A percentile compares a stretch with the other conserved stretches of the same genome.
Conservation (phyloP, 2,329 filamentous ascomycete genomes). For the Aquanectria penicillioides region DNA sequence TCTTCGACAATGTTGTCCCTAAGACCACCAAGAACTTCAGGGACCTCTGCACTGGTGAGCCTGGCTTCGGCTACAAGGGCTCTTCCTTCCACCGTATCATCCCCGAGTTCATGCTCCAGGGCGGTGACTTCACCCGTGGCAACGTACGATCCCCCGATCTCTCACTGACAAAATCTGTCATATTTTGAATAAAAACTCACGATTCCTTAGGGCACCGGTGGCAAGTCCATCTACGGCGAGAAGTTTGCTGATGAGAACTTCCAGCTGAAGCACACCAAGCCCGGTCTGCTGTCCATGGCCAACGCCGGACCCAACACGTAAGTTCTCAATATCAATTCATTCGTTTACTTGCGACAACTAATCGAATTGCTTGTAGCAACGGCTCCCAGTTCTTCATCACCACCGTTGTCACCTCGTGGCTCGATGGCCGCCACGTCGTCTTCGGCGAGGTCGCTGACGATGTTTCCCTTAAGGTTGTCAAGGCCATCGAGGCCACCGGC, state of each 20-base stretch:
- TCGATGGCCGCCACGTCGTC: slow-evolving; percentile 85
- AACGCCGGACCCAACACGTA: slow-evolving; percentile 95
- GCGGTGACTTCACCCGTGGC: slow-evolving; percentile 92
- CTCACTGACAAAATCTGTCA: neutral
- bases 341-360: neutral
- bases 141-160: slow-evolving; percentile 71
- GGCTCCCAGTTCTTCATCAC: slow-evolving; percentile 99
- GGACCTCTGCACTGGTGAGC: slow-evolving; percentile 81
- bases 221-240: slow-evolving; percentile 94
- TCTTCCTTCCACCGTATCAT: slow-evolving; percentile 95
- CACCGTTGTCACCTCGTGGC: slow-evolving; percentile 88
- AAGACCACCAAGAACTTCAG: slow-evolving; percentile 90
- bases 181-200: slow-evolving; percentile 30
- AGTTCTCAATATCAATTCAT: slow-evolving; percentile 39
- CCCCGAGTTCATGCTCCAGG: slow-evolving; percentile 94
- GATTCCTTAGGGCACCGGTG: slow-evolving; percentile 78
- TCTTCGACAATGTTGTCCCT: slow-evolving; percentile 87
- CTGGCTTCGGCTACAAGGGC: slow-evolving; percentile 84
- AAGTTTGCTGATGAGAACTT: slow-evolving; percentile 98
- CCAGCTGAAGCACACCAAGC: slow-evolving; percentile 74
- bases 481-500: slow-evolving; percentile 70
- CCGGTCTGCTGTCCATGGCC: slow-evolving; percentile 91
- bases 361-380: slow-evolving; percentile 73
- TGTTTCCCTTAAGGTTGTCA: slow-evolving; percentile 63
- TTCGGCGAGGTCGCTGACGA: slow-evolving; percentile 77